Evolutionary conservation across 148 eudicot genomes (phyloP).

Genomic region (Vaccinium vitisidaea): DNA sequence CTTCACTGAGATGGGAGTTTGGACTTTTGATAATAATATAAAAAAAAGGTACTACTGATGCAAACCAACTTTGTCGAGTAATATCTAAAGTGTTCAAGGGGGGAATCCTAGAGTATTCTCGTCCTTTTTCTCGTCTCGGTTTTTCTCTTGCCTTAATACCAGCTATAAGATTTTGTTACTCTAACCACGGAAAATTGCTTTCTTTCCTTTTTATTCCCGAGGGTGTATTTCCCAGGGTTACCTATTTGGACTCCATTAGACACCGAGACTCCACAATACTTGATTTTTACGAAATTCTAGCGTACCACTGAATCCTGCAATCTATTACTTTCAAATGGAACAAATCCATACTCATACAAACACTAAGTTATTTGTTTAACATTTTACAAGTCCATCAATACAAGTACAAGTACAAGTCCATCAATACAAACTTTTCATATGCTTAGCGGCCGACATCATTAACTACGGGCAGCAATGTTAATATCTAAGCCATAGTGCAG

Average conservation of each 20-base stretch:
- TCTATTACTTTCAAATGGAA: neutral
- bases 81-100: neutral
- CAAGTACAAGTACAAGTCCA: neutral
- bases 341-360: neutral
- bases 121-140: neutral
- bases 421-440: neutral
- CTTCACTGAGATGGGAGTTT: neutral
- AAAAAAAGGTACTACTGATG: neutral
- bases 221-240: neutral
- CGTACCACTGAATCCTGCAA: neutral
- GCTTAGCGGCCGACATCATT: neutral
- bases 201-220: neutral
- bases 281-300: neutral
- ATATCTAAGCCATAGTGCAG: neutral
- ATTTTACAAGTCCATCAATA: neutral
- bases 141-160: neutral
- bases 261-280: neutral
- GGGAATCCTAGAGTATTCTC: neutral
- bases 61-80: neutral
- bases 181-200: neutral
- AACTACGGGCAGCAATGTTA: neutral
- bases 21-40: neutral
- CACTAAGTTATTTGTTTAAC: neutral
- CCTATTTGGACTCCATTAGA: neutral
- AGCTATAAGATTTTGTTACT: neutral